Conservation (phyloP, 208 protist genomes). For the Trypanosomatidae sp. region DNA sequence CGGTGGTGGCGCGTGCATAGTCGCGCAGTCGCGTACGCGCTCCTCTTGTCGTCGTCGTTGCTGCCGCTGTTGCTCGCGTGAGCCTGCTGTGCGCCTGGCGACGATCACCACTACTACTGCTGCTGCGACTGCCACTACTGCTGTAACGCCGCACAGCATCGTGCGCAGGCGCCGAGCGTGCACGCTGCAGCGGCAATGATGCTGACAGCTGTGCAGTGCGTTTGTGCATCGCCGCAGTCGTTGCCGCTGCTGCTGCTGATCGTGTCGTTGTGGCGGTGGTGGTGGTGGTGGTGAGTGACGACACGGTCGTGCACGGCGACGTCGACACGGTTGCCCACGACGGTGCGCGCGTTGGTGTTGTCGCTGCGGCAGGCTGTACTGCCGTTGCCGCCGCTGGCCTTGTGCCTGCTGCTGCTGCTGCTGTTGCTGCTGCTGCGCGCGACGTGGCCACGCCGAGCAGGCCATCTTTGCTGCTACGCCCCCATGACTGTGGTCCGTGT, state of each 20-base stretch:
- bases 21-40: background rate
- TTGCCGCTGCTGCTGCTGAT: too few relatives aligned
- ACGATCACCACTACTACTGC: background rate
- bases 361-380: background rate
- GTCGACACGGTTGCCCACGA: too few relatives aligned
- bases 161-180: too few relatives aligned
- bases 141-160: too few relatives aligned
- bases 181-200: too few relatives aligned
- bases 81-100: background rate
- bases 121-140: background rate
- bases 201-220: too few relatives aligned
- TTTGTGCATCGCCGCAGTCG: too few relatives aligned
- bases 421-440: background rate
- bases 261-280: too few relatives aligned
- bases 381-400: background rate
- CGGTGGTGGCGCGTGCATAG: background rate
- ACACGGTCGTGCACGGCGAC: too few relatives aligned
- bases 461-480: constrained; percentile 12
- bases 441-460: constrained; percentile 1
- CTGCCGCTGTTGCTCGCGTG: background rate
- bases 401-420: background rate
- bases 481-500: constrained; percentile 43
- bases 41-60: background rate
- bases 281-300: too few relatives aligned
- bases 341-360: background rate